Evolutionary conservation across 805 yeast species (phyloP), one percentile per base, ranked within the genome.

Genomic region (Wickerhamiella dianesei): DNA sequence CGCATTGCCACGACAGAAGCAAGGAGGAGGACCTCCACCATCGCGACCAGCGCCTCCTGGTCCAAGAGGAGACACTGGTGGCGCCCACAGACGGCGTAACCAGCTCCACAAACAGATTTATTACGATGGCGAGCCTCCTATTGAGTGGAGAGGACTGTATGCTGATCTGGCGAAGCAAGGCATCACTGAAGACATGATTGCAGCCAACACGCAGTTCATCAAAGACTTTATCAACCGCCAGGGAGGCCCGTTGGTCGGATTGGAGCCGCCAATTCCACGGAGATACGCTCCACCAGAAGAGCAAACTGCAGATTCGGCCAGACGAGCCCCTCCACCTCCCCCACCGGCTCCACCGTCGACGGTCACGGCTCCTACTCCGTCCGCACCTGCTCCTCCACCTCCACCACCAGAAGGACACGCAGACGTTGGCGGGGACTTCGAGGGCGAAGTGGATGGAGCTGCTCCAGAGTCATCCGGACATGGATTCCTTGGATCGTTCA

Each of bases 101-200:
- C 59, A 59, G 37, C 50, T 59, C 40, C 47, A 52, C 12, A 55
- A 56, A 13, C 63, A 63, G 3, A 64, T 78, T 6, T 84, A 80
- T 60, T 83, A 83, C 58, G 92, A 83, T 59, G 85, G 72, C 53
- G 72, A 72, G 48, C 94, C 94, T 0, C 94, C 94, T 1, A 78
- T 80, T 3, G 94, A 84, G 60, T 85, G 94, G 95, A 64, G 88
- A 44, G 69, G 79, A 1, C 69, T 85, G 48, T 83, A 85, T 53
- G 65, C 73, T 6, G 87, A 82, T 57, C 69, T 85, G 46, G 89
- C 80, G 37, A 70, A 74, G 17, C 80, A 82, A 46, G 95, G 95
- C 0, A 85, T 85, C 48, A 64, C 84, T 1, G 94, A 85, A 57
- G 94, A 84, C 54, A 80, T 82, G 88, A 84, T 85, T 60, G 92